Base-by-base conservation (phyloP, 768 basidiomycete species). In the Kwoniella pini region DNA sequence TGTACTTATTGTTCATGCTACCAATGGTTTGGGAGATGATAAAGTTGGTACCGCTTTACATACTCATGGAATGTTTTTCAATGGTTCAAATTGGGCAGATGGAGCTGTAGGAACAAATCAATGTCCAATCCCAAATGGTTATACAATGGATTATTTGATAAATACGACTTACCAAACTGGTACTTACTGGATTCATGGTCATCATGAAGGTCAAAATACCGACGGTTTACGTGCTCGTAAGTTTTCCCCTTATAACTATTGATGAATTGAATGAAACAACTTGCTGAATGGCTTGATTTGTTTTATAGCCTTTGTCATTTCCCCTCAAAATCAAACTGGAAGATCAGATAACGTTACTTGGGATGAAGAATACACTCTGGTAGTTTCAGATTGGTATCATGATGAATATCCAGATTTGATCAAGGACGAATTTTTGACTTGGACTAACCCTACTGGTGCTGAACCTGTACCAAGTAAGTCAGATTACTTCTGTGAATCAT, bases 21-120 rank as follows among this genome's bases (percentile, higher is more conserved):
- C 81, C 27, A 92, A 94, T 77, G 84, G 83, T 2, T 77, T 94
- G 56, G 71, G 72, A 0, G 85, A 88, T 54, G 65, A 45, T 6
- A 53, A 13, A 0, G 51, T 80, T 28, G 83, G 87, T 0, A 84
- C 88, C 0, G 83, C 87, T 0, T 80, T 97, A 15, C 95, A 98
- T 77, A 88, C 94, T 73, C 94, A 96, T 79, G 95, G 95, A 64
- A 90, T 95, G 88, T 92, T 86, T 80, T 92, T 96, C 82, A 94
- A 93, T 76, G 83, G 84, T 1, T 84, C 88, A 0, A 84, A 85
- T 17, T 96, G 89, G 86, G 88, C 87, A 82, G 95, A 98, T 77
- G 95, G 95, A 36, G 91, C 95, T 0, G 78, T 84, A 30, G 85
- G 83, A 5, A 85, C 92, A 38, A 84, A 88, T 0, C 90, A 97